Conservation (phyloP, 2,329 filamentous ascomycete genomes). For the Colletotrichum kahawae region DNA sequence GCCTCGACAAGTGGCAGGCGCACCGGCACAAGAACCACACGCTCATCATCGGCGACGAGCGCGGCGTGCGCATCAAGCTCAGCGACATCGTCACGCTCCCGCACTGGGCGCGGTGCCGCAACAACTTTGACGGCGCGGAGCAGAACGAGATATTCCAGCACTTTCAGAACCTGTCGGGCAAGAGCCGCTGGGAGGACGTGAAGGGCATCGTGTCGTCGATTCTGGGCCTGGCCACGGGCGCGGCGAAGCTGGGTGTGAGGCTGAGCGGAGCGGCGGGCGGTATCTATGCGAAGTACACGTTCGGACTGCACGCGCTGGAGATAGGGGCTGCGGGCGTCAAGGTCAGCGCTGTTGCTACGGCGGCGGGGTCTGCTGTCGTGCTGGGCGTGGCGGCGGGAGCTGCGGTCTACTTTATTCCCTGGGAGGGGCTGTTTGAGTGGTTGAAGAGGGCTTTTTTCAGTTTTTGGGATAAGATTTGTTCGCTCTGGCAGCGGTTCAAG, state of each 20-base stretch:
- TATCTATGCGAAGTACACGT: conserved; percentile 2
- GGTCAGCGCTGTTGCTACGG: background rate
- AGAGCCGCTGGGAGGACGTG: background rate
- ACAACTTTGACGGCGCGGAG: background rate
- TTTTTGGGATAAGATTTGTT: conserved; percentile 2
- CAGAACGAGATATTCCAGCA: background rate
- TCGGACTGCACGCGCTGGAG: background rate
- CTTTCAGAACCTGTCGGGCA: background rate
- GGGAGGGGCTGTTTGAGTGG: conserved; percentile 4
- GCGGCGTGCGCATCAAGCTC: background rate
- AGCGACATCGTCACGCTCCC: background rate
- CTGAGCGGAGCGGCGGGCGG: background rate
- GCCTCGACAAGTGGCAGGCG: conserved; percentile 3
- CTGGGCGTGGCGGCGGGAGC: conserved; percentile 1
- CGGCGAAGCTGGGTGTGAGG: background rate
- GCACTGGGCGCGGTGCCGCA: conserved; percentile 4
- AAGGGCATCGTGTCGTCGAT: background rate
- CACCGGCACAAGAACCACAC: conserved; percentile 4
- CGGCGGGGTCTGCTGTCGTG: background rate
- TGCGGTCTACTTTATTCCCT: conserved; percentile 7
- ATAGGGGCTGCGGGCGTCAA: background rate
- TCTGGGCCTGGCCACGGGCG: background rate
- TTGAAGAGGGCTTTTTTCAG: background rate
- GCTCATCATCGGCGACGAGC: background rate
- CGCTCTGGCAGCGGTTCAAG: background rate